Base-by-base conservation (phyloP, 2,329 filamentous ascomycete species). In the Nothophaeocryptopus gaeumannii region DNA sequence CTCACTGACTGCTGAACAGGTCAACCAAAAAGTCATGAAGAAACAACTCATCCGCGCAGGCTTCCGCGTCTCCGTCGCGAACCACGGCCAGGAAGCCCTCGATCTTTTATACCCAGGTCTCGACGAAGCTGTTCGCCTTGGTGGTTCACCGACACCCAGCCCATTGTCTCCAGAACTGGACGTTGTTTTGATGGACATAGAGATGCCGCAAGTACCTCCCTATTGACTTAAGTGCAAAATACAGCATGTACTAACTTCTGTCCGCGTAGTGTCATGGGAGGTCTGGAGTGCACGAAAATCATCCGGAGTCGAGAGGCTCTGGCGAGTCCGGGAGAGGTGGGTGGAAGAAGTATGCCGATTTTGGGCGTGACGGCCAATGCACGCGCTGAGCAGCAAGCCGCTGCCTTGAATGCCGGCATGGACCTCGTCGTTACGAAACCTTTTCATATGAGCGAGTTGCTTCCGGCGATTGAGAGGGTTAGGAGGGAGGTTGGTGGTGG, bases 341-440 rank as follows among this genome's bases (percentile, higher is more conserved):
- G 13, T 26, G 39, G 34, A 14, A 70, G 73, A 44, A 84, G 86
- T 58, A 79, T 88, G 9, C 84, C 85, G 2, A 86, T 88, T 56
- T 85, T 89, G 58, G 85, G 83, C 10, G 84, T 86, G n/a, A 90
- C 86, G 15, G 87, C 87, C 1, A 90, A 78, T 86, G 46, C 73
- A 77, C 30, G 71, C 73, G 49, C 84, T 86, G 61, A 81, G 87
- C 13, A 59, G 39, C 54, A 55, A 34, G 36, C 79, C 51, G 81
- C 78, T 56, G 86, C 87, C 47, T 80, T 86, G 62, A 75, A 79
- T 45, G 84, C 84, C n/a, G 86, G 86, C 15, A 88, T 90, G 72
- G 84, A 90, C 66, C 85, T 84, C 20, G 54, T 59, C 13, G 49
- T 59, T 9, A 55, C 56, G 36, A 59, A 56, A 39, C 56, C 56